Evolutionary conservation across 106 monocot species (phyloP).

Genomic region (Ottelia alismoides): DNA sequence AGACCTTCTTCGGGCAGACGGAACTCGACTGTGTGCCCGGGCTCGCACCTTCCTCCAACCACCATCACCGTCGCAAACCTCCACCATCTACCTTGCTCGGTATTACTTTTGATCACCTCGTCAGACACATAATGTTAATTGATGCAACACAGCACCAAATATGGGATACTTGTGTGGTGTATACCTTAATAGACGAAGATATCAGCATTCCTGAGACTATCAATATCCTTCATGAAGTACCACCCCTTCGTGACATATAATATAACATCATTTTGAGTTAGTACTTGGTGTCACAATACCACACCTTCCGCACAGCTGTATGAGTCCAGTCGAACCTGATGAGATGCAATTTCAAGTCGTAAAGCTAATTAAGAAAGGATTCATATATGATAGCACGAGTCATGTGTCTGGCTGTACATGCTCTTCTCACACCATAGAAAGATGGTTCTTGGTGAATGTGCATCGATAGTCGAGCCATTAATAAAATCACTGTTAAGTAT

Average conservation of each 20-base stretch:
- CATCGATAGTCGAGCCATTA: constrained; percentile 5
- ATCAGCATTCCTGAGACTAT: neutral
- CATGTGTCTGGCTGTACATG: neutral
- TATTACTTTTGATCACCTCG: too few relatives aligned
- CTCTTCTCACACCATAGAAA: constrained; percentile 1
- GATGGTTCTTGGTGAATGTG: constrained; percentile 4
- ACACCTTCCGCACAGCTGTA: neutral
- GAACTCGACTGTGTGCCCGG: too few relatives aligned
- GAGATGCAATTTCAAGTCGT: neutral
- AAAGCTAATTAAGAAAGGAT: neutral
- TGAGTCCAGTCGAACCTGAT: neutral
- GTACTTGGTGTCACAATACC: neutral
- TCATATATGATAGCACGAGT: neutral
- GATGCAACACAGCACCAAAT: too few relatives aligned
- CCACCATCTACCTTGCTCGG: too few relatives aligned
- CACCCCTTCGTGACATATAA: neutral
- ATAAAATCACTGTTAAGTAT: constrained; percentile 6
- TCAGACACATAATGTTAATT: too few relatives aligned
- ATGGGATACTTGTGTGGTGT: too few relatives aligned
- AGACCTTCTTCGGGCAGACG: too few relatives aligned
- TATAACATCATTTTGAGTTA: neutral
- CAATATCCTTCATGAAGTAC: neutral
- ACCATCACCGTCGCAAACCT: too few relatives aligned
- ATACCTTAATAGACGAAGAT: too few relatives aligned
- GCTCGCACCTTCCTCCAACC: too few relatives aligned